These are phyloP conservation scores for Irpex lacteus DNA, from an alignment of 1,284 basidiomycete genomes.

Conservation along the genomic window DNA sequence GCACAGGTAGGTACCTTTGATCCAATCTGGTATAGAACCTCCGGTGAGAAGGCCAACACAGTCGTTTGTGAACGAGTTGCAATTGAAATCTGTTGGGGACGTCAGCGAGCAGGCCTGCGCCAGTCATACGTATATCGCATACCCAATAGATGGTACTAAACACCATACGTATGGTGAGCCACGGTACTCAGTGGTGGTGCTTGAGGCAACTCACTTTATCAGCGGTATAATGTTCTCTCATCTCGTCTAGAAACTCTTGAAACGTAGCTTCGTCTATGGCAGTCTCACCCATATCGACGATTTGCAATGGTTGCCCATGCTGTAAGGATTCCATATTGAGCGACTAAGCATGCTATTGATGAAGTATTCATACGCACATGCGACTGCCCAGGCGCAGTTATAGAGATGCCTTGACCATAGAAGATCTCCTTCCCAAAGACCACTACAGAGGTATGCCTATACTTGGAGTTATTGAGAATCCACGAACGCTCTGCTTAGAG, in stretches of 20 bases:
- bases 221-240: constrained; percentile 79
- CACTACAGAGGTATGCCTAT: constrained; percentile 88
- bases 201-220: constrained; percentile 59
- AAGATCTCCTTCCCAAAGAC: constrained; percentile 84
- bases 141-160: constrained; percentile 87
- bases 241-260: constrained; percentile 73
- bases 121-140: constrained; percentile 5
- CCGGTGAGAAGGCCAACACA: constrained; percentile 84
- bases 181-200: background rate
- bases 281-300: constrained; percentile 82
- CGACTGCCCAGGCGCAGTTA: constrained; percentile 67
- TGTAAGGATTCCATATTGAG: constrained; percentile 26
- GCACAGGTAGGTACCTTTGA: constrained; percentile 51
- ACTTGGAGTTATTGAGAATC: constrained; percentile 10
- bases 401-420: constrained; percentile 83
- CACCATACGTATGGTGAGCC: constrained; percentile 1
- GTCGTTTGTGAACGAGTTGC: constrained; percentile 91
- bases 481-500: background rate
- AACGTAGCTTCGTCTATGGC: constrained; percentile 83
- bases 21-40: constrained; percentile 72
- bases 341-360: background rate
- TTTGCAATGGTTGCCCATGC: constrained; percentile 77
- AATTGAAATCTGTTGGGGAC: constrained; percentile 67
- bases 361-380: constrained; percentile 51
- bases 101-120: background rate